These are phyloP conservation scores for Ogataea siamensis DNA, from an alignment of 805 yeast genomes.

Conservation along the genomic window DNA sequence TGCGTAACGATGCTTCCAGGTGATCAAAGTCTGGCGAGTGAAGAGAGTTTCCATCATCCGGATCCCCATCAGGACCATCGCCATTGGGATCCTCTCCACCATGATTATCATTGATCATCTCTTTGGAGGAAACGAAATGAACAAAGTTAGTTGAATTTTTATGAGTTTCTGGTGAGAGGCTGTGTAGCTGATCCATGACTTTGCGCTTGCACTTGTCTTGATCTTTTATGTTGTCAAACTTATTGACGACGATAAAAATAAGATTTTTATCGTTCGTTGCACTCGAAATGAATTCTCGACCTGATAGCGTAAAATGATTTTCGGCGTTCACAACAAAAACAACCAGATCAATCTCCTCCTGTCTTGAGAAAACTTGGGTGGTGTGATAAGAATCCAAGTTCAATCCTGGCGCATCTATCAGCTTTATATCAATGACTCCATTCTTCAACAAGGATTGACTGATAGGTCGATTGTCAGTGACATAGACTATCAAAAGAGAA, in stretches of 20 bases:
- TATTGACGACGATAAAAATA: conserved; percentile 90
- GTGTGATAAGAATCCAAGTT: conserved; percentile 93
- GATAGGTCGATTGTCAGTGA: conserved; percentile 67
- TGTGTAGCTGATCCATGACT: conserved; percentile 82
- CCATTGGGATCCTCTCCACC: conserved; percentile 37
- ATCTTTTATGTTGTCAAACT: conserved; percentile 82
- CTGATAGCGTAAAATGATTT: conserved; percentile 91
- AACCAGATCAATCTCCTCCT: conserved; percentile 94
- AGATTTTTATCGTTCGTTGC: conserved; percentile 90
- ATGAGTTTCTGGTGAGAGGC: conserved; percentile 84
- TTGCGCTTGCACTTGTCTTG: conserved; percentile 73
- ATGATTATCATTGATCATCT: conserved; percentile 39
- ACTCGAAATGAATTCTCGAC: conserved; percentile 86
- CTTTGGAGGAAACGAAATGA: conserved; percentile 79
- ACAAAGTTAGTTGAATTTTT: conserved; percentile 88
- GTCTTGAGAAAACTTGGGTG: conserved; percentile 90
- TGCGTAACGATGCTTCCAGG: conserved; percentile 79
- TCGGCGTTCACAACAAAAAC: conserved; percentile 96
- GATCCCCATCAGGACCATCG: conserved; percentile 35
- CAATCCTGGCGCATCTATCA: conserved; percentile 97
- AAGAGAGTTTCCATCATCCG: conserved; percentile 33
- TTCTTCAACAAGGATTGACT: conserved; percentile 74
- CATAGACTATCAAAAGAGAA: conserved; percentile 73
- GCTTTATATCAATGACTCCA: conserved; percentile 87
- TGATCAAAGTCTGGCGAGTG: conserved; percentile 70